A percentile compares a stretch with the other conserved stretches of the same genome.
phyloP scores from a whole-genome alignment of 257 asterid species.

The Solanum rostratum region DNA sequence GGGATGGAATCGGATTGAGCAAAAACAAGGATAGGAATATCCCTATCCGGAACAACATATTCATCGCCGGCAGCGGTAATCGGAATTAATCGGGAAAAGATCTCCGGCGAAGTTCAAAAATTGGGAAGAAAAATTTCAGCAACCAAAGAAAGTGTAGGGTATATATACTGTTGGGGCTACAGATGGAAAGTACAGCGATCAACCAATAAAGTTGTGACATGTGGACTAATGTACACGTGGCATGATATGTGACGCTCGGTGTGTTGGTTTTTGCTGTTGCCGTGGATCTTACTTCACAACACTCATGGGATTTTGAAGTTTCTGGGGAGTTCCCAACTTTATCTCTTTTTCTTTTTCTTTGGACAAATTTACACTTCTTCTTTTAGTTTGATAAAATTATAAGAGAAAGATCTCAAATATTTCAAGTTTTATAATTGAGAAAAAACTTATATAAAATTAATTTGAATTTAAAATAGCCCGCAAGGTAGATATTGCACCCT shows the following conservation, averaged over 20 bases:
- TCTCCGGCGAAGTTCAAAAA: background rate
- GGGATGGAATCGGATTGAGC: conserved; percentile 22
- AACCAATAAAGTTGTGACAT: conserved; percentile 23
- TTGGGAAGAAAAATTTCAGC: background rate
- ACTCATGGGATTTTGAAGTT: background rate
- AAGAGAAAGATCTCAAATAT: background rate
- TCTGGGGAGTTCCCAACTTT: background rate
- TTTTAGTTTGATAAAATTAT: background rate
- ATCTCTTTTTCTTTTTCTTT: background rate
- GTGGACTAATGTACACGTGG: conserved; percentile 39
- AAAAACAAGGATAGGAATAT: conserved; percentile 28
- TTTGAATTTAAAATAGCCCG: too few relatives aligned
- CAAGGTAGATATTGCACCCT: background rate
- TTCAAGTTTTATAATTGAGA: too few relatives aligned
- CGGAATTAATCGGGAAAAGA: background rate
- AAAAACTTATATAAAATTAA: too few relatives aligned
- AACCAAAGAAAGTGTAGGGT: background rate
- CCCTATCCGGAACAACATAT: conserved; percentile 25
- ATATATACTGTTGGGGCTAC: conserved; percentile 15
- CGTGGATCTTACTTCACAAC: background rate
- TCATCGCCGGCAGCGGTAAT: background rate
- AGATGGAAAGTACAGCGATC: conserved; percentile 18
- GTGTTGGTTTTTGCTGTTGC: conserved; percentile 30
- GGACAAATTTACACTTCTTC: background rate
- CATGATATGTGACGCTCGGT: conserved; percentile 27